Evolutionary conservation across 305 asterid genomes (phyloP), one percentile per base, ranked within the genome.

Genomic region (Andrographis paniculata): DNA sequence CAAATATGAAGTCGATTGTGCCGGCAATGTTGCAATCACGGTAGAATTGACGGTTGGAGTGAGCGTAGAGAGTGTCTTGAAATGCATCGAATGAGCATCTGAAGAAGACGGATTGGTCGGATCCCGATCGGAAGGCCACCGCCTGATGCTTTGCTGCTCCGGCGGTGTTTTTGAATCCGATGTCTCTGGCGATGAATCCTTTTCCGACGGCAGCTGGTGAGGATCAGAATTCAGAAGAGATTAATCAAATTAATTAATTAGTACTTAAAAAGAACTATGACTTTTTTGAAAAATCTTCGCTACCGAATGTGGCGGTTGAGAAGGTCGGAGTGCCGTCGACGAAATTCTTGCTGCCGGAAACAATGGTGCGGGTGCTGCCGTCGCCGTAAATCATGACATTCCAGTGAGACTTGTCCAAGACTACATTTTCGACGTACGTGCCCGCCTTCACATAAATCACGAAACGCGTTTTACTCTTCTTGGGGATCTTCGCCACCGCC

Each of bases 341-440:
- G 48, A 63, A 61, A 41, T 75, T 89, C 72, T 44, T 55, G 55
- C 58, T 14, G 68, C 75, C 88, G 78, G 92, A 59, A 24, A 89
- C 23, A 5, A 80, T 51, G 56, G 94, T 80, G 14, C 49, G 46
- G 0, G 48, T 37, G 46, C 58, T 73, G 27, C 88, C 94, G 52
- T 80, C 95, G 6, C 98, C 98, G 63, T 76, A 78, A n/a, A 89
- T 68, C 94, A 78, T 71, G 20, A 89, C 86, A 56, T 85, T 85
- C 93, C 82, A 76, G 17, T 35, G 41, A 7, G 74, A 18, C 62
- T 89, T 89, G 9, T 71, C 84, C 77, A 85, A 15, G 42, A 60
- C 57, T 66, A 85, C 85, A n/a, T 79, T 72, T 69, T 80, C 95
- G 17, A 38, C 46, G 31, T 82, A 85, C 39, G 0, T 59, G 4